phyloP scores from a whole-genome alignment of 2,329 filamentous ascomycete genomes.

The Dactylonectria estremocensis region DNA sequence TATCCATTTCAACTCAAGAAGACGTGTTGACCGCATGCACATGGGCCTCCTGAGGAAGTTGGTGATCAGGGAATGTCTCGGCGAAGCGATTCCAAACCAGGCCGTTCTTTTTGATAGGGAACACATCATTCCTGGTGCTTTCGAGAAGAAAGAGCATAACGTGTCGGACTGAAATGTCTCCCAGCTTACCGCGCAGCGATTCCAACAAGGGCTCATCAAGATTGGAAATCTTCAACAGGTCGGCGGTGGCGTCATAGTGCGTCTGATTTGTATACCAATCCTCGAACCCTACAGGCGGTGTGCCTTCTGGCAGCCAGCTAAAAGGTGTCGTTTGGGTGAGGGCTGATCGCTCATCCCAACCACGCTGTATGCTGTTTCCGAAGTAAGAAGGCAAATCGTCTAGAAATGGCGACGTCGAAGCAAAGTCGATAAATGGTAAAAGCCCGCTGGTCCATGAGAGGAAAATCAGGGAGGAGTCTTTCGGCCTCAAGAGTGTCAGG shows the following conservation, averaged over 20 bases:
- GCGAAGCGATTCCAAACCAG: slow-evolving; percentile 55
- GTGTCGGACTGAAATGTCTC: slow-evolving; percentile 58
- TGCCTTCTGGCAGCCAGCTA: slow-evolving; percentile 44
- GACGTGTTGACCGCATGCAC: no score
- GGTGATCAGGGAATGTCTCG: slow-evolving; percentile 50
- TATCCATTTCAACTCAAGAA: no score
- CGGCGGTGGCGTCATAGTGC: slow-evolving; percentile 55
- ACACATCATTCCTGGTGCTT: slow-evolving; percentile 62
- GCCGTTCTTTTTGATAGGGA: slow-evolving; percentile 59
- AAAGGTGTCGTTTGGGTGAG: slow-evolving; percentile 41
- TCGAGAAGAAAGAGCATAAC: slow-evolving; percentile 62
- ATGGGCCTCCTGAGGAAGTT: slow-evolving; percentile 53
- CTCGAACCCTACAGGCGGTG: slow-evolving; percentile 41
- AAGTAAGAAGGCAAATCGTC: slow-evolving; percentile 44
- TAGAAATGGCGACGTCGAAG: slow-evolving; percentile 49
- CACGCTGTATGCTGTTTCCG: slow-evolving; percentile 46
- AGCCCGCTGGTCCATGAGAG: slow-evolving; percentile 55
- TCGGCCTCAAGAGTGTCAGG: slow-evolving; percentile 47
- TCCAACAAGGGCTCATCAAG: slow-evolving; percentile 52
- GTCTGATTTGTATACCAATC: slow-evolving; percentile 45
- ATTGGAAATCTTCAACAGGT: slow-evolving; percentile 60
- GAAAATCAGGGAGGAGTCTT: slow-evolving; percentile 52
- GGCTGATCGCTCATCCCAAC: slow-evolving; percentile 48
- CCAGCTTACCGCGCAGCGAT: slow-evolving; percentile 45
- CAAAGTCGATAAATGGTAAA: slow-evolving; percentile 54